Base-by-base conservation (phyloP, 495 filamentous ascomycete species). In the Paragyromitra xinjiangensis region DNA sequence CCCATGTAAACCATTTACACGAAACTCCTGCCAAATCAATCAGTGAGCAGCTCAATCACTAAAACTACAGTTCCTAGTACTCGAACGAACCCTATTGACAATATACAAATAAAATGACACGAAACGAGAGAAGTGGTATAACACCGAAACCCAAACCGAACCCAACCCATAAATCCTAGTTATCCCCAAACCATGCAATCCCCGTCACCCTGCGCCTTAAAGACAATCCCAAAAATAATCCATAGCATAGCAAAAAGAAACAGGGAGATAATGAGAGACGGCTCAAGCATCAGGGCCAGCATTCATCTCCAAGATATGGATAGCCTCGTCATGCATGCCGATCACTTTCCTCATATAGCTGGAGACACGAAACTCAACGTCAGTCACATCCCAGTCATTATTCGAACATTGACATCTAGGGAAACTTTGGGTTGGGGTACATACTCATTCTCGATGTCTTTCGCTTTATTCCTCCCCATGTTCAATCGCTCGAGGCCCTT, bases 401-500 rank as follows among this genome's bases (percentile, higher is more conserved):
- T 24, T 24, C 64, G 14, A 11, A 42, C 6, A 6, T 19, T 26
- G 3, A 26, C 12, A 42, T 29, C 22, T 5, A 34, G 63, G 45
- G 7, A 3, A 37, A 3, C n/a, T 59, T 40, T 24, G 16, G 2
- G 11, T 11, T 34, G 42, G 37, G 42, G 39, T n/a, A 48, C 71
- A 5, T 73, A 77, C 67, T 92, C 88, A 64, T 87, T 84, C 85
- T 91, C 90, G 22, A 88, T 70, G n/a, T 84, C 86, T 64, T 87
- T 85, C 8, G 87, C 87, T 67, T 87, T 86, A 39, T 84, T 84
- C 65, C 91, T 85, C 67, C 87, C 88, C 53, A 80, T 73, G 75
- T 92, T 89, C 53, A 94, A 80, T 75, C 91, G 85, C 78, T 93
- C 89, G 3, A 92, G 86, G 0, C 90, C 91, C 19, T 86, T 83